Evolutionary conservation across 345 rosid genomes (phyloP).

Genomic region (Ceriops decandra): DNA sequence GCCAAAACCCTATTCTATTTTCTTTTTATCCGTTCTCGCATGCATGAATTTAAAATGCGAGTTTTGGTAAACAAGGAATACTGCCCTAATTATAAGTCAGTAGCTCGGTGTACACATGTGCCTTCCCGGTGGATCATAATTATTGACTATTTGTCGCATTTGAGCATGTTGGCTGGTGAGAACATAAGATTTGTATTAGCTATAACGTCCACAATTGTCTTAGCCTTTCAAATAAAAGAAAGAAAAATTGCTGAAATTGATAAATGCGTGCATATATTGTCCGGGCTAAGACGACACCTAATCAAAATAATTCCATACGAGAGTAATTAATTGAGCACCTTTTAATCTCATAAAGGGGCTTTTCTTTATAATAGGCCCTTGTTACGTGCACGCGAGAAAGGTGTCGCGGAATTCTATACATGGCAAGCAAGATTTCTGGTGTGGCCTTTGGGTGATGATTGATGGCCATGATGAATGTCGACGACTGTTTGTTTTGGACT

Average conservation of each 20-base stretch:
- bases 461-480: conserved; percentile 20
- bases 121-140: too few relatives aligned
- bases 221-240: too few relatives aligned
- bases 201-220: too few relatives aligned
- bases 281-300: too few relatives aligned
- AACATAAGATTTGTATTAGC: too few relatives aligned
- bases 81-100: too few relatives aligned
- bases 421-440: conserved; percentile 3
- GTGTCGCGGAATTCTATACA: conserved; percentile 12
- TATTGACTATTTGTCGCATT: too few relatives aligned
- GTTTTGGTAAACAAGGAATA: too few relatives aligned
- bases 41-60: too few relatives aligned
- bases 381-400: conserved; percentile 37
- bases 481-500: conserved; percentile 20
- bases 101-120: too few relatives aligned
- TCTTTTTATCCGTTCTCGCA: neutral
- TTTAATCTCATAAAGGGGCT: neutral
- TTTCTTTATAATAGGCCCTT: conserved; percentile 4
- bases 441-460: conserved; percentile 9
- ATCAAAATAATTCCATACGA: neutral
- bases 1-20: neutral
- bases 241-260: neutral
- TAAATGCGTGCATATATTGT: too few relatives aligned
- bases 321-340: neutral
- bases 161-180: too few relatives aligned